Percentiles rank a stretch among this genome's conserved stretches.
These are phyloP conservation scores for Incumbomyces delicatus DNA, from an alignment of 2,329 filamentous ascomycete species.

Conservation along the genomic window DNA sequence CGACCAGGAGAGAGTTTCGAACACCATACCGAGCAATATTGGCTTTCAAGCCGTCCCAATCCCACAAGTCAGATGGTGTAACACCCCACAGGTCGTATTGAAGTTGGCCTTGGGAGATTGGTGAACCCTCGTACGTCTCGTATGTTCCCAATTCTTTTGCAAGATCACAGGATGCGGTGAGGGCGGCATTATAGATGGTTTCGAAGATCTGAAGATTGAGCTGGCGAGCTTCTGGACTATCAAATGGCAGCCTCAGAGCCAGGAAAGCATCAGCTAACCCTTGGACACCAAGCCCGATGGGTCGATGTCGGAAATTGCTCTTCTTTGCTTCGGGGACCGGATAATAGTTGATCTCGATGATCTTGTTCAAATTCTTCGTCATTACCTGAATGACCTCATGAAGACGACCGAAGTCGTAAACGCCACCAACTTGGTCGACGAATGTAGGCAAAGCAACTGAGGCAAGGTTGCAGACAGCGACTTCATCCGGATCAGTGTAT, in stretches of 20 bases:
- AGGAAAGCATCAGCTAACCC: slow-evolving; percentile 97
- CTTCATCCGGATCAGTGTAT: slow-evolving; percentile 94
- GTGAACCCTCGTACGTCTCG: slow-evolving; percentile 82
- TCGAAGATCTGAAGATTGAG: slow-evolving; percentile 99
- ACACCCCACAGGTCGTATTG: slow-evolving; percentile 99
- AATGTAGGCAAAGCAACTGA: slow-evolving; percentile 86
- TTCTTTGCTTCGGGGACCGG: slow-evolving; percentile 88
- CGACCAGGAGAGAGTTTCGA: slow-evolving; percentile 88
- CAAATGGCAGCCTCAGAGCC: slow-evolving; percentile 90
- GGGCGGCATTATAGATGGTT: slow-evolving; percentile 93
- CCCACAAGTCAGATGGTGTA: slow-evolving; percentile 88
- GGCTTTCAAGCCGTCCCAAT: slow-evolving; percentile 81
- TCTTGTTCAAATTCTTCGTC: slow-evolving; percentile 92
- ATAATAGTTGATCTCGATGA: slow-evolving; percentile 97
- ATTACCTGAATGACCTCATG: slow-evolving; percentile 91
- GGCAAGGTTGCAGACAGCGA: slow-evolving; percentile 95
- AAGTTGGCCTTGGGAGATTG: slow-evolving; percentile 86
- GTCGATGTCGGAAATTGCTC: slow-evolving; percentile 95
- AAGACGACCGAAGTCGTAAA: slow-evolving; percentile 92
- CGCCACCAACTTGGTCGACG: slow-evolving; percentile 73
- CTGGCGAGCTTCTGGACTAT: slow-evolving; percentile 85
- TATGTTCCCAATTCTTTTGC: slow-evolving; percentile 78
- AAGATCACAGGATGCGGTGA: slow-evolving; percentile 80
- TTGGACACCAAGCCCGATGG: slow-evolving; percentile 92
- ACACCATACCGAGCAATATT: slow-evolving; percentile 88